phyloP scores from a whole-genome alignment of 2,329 filamentous ascomycete species.

The Neofusicoccum parvum region DNA sequence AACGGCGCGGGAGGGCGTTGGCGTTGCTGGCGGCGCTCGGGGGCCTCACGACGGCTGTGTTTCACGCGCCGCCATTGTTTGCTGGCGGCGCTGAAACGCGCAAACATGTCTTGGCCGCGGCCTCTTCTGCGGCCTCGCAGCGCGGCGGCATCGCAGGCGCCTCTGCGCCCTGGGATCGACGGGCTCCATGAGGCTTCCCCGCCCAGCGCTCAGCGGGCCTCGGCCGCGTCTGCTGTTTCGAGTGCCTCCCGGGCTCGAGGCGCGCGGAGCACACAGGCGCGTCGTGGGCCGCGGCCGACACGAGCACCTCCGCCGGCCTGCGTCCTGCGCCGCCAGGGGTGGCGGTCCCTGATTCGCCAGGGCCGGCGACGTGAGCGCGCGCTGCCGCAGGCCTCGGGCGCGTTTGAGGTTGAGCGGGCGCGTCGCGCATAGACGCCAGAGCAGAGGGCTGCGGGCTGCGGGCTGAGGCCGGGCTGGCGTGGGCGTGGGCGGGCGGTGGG shows the following conservation, averaged over 20 bases:
- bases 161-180: slow-evolving; percentile 5
- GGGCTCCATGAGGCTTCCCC: slow-evolving; percentile 6
- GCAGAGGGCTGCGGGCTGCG: background rate
- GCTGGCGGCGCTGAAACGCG: slow-evolving; percentile 4
- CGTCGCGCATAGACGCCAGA: background rate
- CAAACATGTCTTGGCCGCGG: slow-evolving; percentile 6
- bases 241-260: slow-evolving; percentile 6
- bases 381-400: background rate
- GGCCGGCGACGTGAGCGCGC: background rate
- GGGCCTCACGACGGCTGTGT: background rate
- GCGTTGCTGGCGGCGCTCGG: background rate
- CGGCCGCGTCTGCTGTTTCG: slow-evolving; percentile 15
- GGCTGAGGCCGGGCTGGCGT: background rate
- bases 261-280: background rate
- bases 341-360: background rate
- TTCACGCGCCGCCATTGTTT: slow-evolving; percentile 3
- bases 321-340: slow-evolving; percentile 4
- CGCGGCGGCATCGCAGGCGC: background rate
- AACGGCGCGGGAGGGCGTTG: background rate
- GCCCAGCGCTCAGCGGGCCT: slow-evolving; percentile 14
- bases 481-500: background rate
- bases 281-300: slow-evolving; percentile 11
- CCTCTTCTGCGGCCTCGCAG: slow-evolving; percentile 5
- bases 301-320: slow-evolving; percentile 11
- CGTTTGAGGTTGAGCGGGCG: slow-evolving; percentile 6